Conservation (phyloP, 1,284 basidiomycete genomes). For the Leccinum pseudoinsigne region DNA sequence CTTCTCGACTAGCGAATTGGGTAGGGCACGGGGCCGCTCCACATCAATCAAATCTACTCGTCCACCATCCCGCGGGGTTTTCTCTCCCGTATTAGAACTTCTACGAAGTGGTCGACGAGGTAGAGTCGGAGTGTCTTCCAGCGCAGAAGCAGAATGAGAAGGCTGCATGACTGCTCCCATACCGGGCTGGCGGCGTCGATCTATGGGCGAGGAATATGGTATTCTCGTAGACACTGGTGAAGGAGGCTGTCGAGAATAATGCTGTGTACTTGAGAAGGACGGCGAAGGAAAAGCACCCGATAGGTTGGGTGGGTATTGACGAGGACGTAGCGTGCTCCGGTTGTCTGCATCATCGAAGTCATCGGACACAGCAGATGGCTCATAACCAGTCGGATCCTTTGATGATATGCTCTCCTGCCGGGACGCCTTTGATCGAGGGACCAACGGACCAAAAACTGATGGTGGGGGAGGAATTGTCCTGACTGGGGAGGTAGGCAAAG, state of each 20-base stretch:
- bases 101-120: conserved; percentile 27
- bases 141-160: conserved; percentile 29
- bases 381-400: conserved; percentile 66
- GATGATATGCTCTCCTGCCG: conserved; percentile 71
- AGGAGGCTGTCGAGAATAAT: conserved; percentile 30
- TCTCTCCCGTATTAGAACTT: conserved; percentile 31
- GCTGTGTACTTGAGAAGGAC: conserved; percentile 30
- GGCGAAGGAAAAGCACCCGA: conserved; percentile 30
- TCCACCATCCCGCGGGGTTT: conserved; percentile 25
- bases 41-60: conserved; percentile 24
- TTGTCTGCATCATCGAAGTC: conserved; percentile 59
- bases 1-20: conserved; percentile 20
- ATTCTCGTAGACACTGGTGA: conserved; percentile 33
- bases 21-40: conserved; percentile 20
- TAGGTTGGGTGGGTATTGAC: conserved; percentile 35
- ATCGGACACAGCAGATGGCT: conserved; percentile 57
- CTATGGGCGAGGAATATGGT: conserved; percentile 27
- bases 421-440: conserved; percentile 50
- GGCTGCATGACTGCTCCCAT: conserved; percentile 22
- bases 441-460: conserved; percentile 42
- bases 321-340: conserved; percentile 44
- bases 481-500: conserved; percentile 42
- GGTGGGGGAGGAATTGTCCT: conserved; percentile 55
- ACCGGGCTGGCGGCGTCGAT: conserved; percentile 32
- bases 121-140: conserved; percentile 28